phyloP scores from a whole-genome alignment of 1,139 yeast species.

The Sugiyamaella novakii region DNA sequence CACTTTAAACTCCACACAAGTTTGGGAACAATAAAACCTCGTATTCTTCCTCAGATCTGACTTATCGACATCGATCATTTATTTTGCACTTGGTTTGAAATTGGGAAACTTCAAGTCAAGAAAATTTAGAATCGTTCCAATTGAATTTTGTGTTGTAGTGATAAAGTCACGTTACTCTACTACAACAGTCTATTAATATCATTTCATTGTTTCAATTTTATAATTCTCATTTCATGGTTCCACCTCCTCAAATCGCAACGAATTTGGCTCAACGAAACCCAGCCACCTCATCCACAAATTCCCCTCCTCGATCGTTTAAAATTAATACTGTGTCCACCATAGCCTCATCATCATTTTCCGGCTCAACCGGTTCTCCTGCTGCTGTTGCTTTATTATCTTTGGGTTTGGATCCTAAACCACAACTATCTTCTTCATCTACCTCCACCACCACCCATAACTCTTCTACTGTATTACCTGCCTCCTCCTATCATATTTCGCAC shows the following conservation, averaged over 20 bases:
- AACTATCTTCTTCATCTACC: neutral
- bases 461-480: slow-evolving; percentile 3
- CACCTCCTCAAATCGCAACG: slow-evolving; percentile 11
- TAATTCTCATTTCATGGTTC: slow-evolving; percentile 7
- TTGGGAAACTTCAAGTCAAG: too few species aligned
- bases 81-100: too few species aligned
- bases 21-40: too few species aligned
- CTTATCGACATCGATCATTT: too few species aligned
- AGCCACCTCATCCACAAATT: neutral
- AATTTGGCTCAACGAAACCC: slow-evolving; percentile 9
- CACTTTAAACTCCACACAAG: too few species aligned
- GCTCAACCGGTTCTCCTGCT: neutral
- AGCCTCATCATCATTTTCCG: neutral
- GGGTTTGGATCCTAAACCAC: slow-evolving; percentile 17
- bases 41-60: too few species aligned
- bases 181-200: too few species aligned
- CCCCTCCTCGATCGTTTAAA: slow-evolving; percentile 8
- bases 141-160: too few species aligned
- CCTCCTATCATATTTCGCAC: slow-evolving; percentile 1
- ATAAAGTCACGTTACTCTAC: too few species aligned
- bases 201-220: neutral
- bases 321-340: neutral
- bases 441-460: neutral
- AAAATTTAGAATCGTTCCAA: too few species aligned
- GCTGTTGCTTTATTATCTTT: slow-evolving; percentile 26